Conservation (phyloP, 164 flowering plant genomes). For the Stephania japonica region DNA sequence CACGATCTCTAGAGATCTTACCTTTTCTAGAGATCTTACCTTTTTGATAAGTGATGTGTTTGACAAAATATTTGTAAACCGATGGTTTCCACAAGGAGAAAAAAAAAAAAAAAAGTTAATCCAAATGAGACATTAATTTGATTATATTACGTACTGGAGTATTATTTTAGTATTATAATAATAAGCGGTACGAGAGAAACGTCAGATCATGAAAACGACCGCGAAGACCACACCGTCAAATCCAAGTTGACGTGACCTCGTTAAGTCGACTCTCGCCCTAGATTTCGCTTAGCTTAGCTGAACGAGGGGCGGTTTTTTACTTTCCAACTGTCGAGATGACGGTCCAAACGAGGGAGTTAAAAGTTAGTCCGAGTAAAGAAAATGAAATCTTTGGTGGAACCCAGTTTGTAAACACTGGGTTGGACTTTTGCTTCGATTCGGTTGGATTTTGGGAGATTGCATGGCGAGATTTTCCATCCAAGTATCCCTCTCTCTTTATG, state of each 20-base stretch:
- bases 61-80: no score
- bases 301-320: neutral
- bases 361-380: neutral
- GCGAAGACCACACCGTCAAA: constrained; percentile 7
- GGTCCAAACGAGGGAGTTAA: neutral
- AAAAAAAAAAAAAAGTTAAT: no score
- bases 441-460: neutral
- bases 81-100: no score
- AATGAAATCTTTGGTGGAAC: neutral
- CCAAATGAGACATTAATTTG: no score
- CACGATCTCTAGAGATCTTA: no score
- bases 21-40: no score
- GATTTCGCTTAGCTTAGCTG: neutral
- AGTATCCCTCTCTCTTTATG: neutral
- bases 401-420: neutral
- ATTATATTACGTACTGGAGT: no score
- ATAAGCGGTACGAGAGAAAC: no score
- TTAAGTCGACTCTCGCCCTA: neutral
- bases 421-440: constrained; percentile 6
- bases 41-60: no score
- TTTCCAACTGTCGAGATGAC: neutral
- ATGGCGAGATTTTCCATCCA: neutral
- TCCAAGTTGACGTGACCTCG: constrained; percentile 7
- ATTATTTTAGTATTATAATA: no score
- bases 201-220: no score